A percentile compares a stretch with the other conserved stretches of the same genome.
phyloP scores from a whole-genome alignment of 306 rosid species.

The Pterocarpus macrocarpus region DNA sequence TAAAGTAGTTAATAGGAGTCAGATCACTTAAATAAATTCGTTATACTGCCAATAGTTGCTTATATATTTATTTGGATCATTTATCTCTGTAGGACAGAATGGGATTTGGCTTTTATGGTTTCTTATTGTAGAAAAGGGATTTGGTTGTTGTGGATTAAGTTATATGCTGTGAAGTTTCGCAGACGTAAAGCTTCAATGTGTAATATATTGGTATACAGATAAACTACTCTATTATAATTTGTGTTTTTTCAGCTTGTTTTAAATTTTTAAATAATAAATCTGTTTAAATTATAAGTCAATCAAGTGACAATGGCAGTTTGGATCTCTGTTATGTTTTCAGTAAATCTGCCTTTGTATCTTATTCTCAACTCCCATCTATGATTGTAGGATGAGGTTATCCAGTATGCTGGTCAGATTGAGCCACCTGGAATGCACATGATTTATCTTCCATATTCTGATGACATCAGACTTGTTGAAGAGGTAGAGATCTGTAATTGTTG shows the following conservation, averaged over 20 bases:
- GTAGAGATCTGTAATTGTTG: constrained; percentile 54
- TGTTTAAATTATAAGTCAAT: constrained; percentile 14
- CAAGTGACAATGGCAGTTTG: constrained; percentile 22
- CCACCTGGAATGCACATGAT: constrained; percentile 99
- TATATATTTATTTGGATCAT: constrained; percentile 11
- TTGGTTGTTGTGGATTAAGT: constrained; percentile 19
- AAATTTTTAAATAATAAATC: background rate
- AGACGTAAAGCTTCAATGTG: background rate
- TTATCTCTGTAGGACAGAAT: background rate
- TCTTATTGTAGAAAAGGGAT: constrained; percentile 10
- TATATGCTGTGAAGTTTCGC: background rate
- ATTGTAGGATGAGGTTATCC: constrained; percentile 78
- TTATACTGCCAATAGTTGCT: constrained; percentile 2
- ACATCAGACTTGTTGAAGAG: constrained; percentile 92
- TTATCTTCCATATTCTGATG: constrained; percentile 92
- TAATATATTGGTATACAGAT: background rate
- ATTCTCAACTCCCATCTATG: constrained; percentile 16
- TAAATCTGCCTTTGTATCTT: background rate
- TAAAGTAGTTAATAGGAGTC: constrained; percentile 20
- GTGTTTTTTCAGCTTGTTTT: constrained; percentile 24
- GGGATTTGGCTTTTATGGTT: background rate
- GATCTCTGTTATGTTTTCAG: background rate
- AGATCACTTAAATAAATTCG: background rate
- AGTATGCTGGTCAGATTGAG: constrained; percentile 82
- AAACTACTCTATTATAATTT: background rate